These are phyloP conservation scores for Solanum chiquidenum DNA, from an alignment of 257 asterid species.

Conservation along the genomic window DNA sequence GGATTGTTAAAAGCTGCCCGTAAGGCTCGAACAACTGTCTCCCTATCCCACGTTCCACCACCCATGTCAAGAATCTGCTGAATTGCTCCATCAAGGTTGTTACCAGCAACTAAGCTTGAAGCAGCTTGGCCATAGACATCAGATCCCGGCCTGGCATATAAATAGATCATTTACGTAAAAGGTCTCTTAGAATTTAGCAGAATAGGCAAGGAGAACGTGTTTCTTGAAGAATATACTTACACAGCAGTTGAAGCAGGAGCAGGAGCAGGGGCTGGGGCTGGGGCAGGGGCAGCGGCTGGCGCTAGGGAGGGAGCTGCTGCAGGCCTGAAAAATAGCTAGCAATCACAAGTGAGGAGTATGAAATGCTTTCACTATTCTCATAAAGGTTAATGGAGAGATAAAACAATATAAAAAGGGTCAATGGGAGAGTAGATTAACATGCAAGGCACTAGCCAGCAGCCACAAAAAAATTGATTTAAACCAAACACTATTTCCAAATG, in stretches of 20 bases:
- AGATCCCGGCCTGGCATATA: constrained; percentile 29
- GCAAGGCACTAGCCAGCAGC: neutral
- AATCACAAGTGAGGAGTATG: neutral
- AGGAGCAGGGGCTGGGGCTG: neutral
- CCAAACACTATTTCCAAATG: neutral
- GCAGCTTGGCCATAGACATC: constrained; percentile 61
- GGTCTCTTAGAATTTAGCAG: neutral
- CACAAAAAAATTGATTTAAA: neutral
- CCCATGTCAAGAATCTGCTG: constrained; percentile 90
- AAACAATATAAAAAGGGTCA: neutral
- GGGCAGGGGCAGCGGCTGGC: neutral
- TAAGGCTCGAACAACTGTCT: constrained; percentile 72
- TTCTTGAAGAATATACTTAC: constrained; percentile 10
- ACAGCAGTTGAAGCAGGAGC: constrained; percentile 4
- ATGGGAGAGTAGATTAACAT: neutral
- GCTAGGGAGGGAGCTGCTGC: neutral
- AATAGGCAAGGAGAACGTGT: neutral
- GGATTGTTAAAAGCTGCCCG: constrained; percentile 87
- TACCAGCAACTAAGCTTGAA: constrained; percentile 64
- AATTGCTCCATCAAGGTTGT: constrained; percentile 52
- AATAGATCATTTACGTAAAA: neutral
- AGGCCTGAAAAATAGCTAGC: neutral
- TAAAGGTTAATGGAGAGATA: neutral
- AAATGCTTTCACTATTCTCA: neutral
- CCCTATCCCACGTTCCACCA: constrained; percentile 87